Evolutionary conservation across 805 yeast genomes (phyloP), one percentile per base, ranked within the genome.

Genomic region (Metschnikowia picachoensis): DNA sequence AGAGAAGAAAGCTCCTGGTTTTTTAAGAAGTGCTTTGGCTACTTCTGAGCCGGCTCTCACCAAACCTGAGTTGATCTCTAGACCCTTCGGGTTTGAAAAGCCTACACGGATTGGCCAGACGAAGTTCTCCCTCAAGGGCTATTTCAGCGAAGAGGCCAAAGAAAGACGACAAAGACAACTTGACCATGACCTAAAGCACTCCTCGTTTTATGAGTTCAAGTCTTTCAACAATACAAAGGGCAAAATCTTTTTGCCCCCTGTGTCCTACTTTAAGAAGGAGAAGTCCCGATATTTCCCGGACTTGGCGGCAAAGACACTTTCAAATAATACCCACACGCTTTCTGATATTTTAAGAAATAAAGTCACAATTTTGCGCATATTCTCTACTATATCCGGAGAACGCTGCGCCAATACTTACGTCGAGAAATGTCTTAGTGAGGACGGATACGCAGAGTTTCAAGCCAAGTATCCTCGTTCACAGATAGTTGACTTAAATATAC

Each of bases 261-360:
- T 78, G n/a, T 79, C 90, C 1, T 84, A 78, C 56, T 91, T 92
- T 77, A 79, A 78, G 49, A 67, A 72, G 11, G 91, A 86, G 8
- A 84, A 78, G 58, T 74, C 97, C 0, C 67, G 80, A 39, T 94
- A 80, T 61, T 88, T 94, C 67, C 96, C 98, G 9, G 90, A 90
- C 59, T 71, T 92, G 48, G 61, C 66, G 25, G 92, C 83, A 0
- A 73, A 72, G 17, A 73, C 82, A 1, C 60, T 89, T 32, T 47
- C 57, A 3, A 73, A 72, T 50, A 53, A 46, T 57, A 68, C 50
- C 47, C 41, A 56, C 70, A 25, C 70, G 66, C 55, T 74, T 64
- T 50, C 65, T 65, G 62, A 59, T n/a, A 36, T 61, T 0, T 58
- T 83, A 15, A 60, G 65, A 36, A 77, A 74, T 4, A 79, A 81